Evolutionary conservation across 345 rosid species (phyloP), one percentile per base, ranked within the genome.

Genomic region (Dipteronia dyeriana): DNA sequence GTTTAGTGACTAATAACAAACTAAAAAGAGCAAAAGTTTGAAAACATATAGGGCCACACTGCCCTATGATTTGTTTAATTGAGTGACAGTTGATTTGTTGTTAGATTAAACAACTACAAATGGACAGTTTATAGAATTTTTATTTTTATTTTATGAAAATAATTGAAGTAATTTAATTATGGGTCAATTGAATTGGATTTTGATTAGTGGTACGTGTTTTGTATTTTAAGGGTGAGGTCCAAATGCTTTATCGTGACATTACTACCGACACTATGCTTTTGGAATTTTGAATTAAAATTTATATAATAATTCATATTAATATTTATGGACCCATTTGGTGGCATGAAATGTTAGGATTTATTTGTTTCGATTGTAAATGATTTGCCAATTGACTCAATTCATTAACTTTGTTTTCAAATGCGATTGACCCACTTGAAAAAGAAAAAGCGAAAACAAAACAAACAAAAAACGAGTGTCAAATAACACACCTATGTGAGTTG

Each of bases 91-190:
- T 31, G 38, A 60, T 73, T 49, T 39, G 53, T 14, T 4, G 12
- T 2, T 17, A 3, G 10, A 20, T 6, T 4, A 1, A 26, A n/a
- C 31, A 47, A 38, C 12, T 3, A 26, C 20, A 64, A 20, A 34
- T 75, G 71, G 34, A 65, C 63, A 49, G 63, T n/a, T 17, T 59
- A 25, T 62, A 25, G 59, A 73, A 25, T 73, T 41, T 25, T 29
- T 1, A 4, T 31, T 5, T 34, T 4, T 39, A 4, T 4, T 7
- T 5, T 1, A 56, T 56, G 7, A 20, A 7, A 56, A 5, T 56
- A 56, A 56, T n/a, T n/a, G 0, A 56, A 56, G 14, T 14, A 61
- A 20, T 60, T 34, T 22, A 20, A 61, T 74, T 19, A 47, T 29
- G 43, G 43, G 1, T 20, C 7, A 0, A 22, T 39, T 56, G n/a